Evolutionary conservation across 2,329 filamentous ascomycete species (phyloP).

Genomic region (Phialocephala subalpina): DNA sequence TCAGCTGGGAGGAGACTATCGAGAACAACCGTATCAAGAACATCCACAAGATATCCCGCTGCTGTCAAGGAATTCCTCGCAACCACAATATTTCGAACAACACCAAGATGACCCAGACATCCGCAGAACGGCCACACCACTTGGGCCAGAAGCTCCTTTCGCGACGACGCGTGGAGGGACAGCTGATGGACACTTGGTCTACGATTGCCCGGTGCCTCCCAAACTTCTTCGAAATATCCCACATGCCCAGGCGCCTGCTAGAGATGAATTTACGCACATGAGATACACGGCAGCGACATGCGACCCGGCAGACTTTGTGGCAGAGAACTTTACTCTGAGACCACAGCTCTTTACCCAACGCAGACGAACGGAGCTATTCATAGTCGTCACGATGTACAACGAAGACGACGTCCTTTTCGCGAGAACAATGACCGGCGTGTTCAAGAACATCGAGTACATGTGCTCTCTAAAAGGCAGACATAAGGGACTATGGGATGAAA

Average conservation of each 20-base stretch:
- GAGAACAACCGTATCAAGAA: slow-evolving; percentile 1
- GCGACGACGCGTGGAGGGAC: background rate
- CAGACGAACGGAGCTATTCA: slow-evolving; percentile 75
- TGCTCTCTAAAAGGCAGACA: slow-evolving; percentile 70
- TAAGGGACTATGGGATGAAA: slow-evolving; percentile 65
- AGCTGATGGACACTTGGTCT: slow-evolving; percentile 26
- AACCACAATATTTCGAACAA: slow-evolving; percentile 26
- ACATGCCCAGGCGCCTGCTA: slow-evolving; percentile 16
- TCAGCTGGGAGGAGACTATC: background rate
- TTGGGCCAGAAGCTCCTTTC: background rate
- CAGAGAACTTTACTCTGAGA: slow-evolving; percentile 72
- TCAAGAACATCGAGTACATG: slow-evolving; percentile 78
- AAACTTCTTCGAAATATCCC: slow-evolving; percentile 28
- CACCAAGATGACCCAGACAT: slow-evolving; percentile 1
- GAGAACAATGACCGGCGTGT: slow-evolving; percentile 72
- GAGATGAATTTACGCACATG: slow-evolving; percentile 66
- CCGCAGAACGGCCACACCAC: background rate
- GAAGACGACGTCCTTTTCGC: slow-evolving; percentile 75
- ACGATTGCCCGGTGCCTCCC: slow-evolving; percentile 35
- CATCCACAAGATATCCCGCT: slow-evolving; percentile 32
- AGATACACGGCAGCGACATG: slow-evolving; percentile 76
- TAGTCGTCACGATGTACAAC: slow-evolving; percentile 79
- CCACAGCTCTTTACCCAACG: slow-evolving; percentile 75
- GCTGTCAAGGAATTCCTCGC: slow-evolving; percentile 19
- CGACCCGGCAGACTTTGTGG: slow-evolving; percentile 71